phyloP scores from a whole-genome alignment of 257 asterid species.

The Prunella vulgaris region DNA sequence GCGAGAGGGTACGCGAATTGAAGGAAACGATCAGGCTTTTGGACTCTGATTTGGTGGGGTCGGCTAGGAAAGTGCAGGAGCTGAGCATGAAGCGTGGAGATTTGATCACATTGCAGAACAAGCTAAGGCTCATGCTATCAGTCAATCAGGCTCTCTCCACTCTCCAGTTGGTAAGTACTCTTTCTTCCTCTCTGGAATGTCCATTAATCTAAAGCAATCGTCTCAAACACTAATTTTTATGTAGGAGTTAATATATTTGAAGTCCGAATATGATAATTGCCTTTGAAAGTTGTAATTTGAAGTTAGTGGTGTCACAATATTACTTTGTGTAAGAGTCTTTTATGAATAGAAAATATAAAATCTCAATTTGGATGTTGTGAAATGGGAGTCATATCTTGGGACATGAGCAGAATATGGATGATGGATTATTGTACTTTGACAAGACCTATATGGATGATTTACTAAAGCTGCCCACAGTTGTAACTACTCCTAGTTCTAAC shows the following conservation, averaged over 20 bases:
- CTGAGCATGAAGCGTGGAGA: constrained; percentile 60
- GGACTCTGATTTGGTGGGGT: constrained; percentile 74
- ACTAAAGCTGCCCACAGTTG: neutral
- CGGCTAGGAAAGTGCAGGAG: constrained; percentile 83
- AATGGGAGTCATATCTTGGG: neutral
- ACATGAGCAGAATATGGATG: neutral
- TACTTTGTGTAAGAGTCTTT: neutral
- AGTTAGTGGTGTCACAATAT: neutral
- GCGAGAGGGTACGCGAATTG: constrained; percentile 76
- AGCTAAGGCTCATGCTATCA: constrained; percentile 74
- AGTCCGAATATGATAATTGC: neutral
- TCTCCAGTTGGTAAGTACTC: constrained; percentile 64
- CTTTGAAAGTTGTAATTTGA: neutral
- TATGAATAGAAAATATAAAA: neutral
- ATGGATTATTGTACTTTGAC: neutral
- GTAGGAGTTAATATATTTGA: neutral
- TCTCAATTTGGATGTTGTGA: neutral
- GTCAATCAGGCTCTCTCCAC: constrained; percentile 95
- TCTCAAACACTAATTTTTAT: neutral
- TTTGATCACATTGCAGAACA: constrained; percentile 63
- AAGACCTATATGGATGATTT: neutral
- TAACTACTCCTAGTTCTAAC: neutral
- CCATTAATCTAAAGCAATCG: neutral
- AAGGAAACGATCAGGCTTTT: constrained; percentile 80
- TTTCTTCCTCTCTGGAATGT: neutral